These are phyloP conservation scores for Orbilia blumenaviensis DNA, from an alignment of 2,329 filamentous ascomycete species.

Conservation along the genomic window DNA sequence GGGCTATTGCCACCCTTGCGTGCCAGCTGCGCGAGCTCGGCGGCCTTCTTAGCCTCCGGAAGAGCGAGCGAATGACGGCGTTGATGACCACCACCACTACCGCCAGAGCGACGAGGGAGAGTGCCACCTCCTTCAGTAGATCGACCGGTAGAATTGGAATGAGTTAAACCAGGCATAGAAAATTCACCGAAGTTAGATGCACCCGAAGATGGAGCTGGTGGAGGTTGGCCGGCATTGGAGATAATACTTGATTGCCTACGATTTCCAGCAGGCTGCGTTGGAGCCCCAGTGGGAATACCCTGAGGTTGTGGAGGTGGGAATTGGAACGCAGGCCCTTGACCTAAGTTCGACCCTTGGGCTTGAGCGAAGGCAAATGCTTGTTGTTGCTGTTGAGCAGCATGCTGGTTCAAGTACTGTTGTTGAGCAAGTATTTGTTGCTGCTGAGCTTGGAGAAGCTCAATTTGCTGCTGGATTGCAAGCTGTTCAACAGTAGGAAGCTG, in stretches of 20 bases:
- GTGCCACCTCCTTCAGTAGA: slow-evolving; percentile 53
- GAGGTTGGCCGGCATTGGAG: slow-evolving; percentile 81
- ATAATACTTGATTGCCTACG: slow-evolving; percentile 98
- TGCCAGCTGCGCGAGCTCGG: slow-evolving; percentile 80
- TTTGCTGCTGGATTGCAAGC: slow-evolving; percentile 96
- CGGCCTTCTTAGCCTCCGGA: slow-evolving; percentile 96
- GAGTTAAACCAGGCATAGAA: slow-evolving; percentile 67
- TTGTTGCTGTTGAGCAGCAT: slow-evolving; percentile 79
- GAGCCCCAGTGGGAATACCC: slow-evolving; percentile 74
- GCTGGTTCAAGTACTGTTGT: slow-evolving; percentile 96
- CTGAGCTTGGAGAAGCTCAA: slow-evolving; percentile 95
- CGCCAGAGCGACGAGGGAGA: slow-evolving; percentile 62
- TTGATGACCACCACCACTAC: slow-evolving; percentile 83
- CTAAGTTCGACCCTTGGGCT: slow-evolving; percentile 78
- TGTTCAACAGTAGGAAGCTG: slow-evolving; percentile 78
- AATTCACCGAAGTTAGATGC: slow-evolving; percentile 84
- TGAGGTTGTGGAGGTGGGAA: slow-evolving; percentile 73
- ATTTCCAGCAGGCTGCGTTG: slow-evolving; percentile 82
- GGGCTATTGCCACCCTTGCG: slow-evolving; percentile 85
- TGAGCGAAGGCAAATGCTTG: slow-evolving; percentile 76
- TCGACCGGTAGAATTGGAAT: slow-evolving; percentile 55
- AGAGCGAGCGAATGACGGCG: slow-evolving; percentile 93
- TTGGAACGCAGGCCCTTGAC: slow-evolving; percentile 80
- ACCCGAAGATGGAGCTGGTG: slow-evolving; percentile 88
- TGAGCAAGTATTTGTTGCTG: slow-evolving; percentile 97